phyloP scores from a whole-genome alignment of 495 filamentous ascomycete genomes.

The Cercophora samala region DNA sequence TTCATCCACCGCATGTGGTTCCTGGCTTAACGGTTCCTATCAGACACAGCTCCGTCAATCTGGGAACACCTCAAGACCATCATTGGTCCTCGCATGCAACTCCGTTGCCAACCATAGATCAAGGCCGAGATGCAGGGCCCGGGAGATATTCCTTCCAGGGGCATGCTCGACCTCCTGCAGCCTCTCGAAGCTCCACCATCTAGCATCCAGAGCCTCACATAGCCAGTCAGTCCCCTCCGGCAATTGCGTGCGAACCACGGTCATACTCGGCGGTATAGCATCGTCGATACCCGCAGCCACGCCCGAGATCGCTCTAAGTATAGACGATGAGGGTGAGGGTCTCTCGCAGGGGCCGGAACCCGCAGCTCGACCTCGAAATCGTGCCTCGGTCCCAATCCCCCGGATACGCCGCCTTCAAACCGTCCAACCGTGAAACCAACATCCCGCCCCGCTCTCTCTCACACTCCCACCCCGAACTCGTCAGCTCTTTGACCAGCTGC shows the following conservation, averaged over 20 bases:
- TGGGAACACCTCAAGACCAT: conserved; percentile 9
- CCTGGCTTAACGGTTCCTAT: conserved; percentile 7
- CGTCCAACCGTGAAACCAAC: conserved; percentile 14
- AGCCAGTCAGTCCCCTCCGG: background rate
- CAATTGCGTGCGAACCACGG: background rate
- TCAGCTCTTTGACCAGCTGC: background rate
- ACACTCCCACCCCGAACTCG: background rate
- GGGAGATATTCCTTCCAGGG: conserved; percentile 1
- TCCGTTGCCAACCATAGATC: conserved; percentile 10
- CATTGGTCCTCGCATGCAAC: conserved; percentile 9
- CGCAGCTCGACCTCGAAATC: background rate
- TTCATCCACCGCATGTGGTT: background rate
- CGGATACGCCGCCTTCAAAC: background rate
- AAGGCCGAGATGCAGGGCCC: conserved; percentile 3
- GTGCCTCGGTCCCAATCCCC: background rate
- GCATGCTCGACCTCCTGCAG: background rate
- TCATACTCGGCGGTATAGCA: background rate
- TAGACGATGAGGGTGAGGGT: background rate
- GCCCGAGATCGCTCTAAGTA: conserved; percentile 2
- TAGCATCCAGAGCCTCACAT: background rate
- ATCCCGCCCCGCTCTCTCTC: background rate
- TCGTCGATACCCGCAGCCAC: conserved; percentile 5
- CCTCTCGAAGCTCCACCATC: background rate
- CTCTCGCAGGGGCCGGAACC: background rate
- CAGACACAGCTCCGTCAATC: conserved; percentile 10